phyloP scores from a whole-genome alignment of 352 stramenopile species.

The Phytophthora constricta region DNA sequence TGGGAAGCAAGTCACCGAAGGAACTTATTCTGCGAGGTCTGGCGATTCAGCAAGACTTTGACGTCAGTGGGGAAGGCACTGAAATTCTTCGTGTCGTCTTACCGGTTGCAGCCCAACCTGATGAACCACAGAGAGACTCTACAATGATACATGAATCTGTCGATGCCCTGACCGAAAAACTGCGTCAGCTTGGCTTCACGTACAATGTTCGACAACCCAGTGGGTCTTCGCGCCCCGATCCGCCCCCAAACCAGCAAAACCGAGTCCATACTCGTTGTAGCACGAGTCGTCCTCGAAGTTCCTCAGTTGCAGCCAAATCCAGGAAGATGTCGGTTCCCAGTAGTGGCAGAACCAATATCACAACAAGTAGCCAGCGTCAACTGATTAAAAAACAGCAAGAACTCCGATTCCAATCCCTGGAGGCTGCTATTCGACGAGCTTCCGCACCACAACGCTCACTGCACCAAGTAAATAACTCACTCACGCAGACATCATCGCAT shows the following conservation, averaged over 20 bases:
- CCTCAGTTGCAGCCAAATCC: neutral
- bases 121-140: neutral
- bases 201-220: slow-evolving; percentile 24
- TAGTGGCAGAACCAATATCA: neutral
- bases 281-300: slow-evolving; percentile 4
- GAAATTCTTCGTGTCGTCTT: slow-evolving; percentile 27
- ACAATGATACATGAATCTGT: slow-evolving; percentile 15
- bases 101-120: neutral
- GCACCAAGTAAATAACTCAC: slow-evolving; percentile 3
- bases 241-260: slow-evolving; percentile 1
- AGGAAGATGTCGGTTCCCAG: slow-evolving; percentile 11
- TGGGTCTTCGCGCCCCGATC: slow-evolving; percentile 5
- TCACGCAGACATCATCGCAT: neutral
- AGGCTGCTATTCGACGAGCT: slow-evolving; percentile 40
- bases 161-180: slow-evolving; percentile 25
- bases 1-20: neutral
- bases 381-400: slow-evolving; percentile 44
- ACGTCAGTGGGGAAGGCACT: slow-evolving; percentile 21
- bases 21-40: slow-evolving; percentile 19
- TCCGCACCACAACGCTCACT: slow-evolving; percentile 1
- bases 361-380: slow-evolving; percentile 7
- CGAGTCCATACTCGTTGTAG: neutral
- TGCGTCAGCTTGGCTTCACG: slow-evolving; percentile 33
- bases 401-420: slow-evolving; percentile 45
- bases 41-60: slow-evolving; percentile 21